These are phyloP conservation scores for Leccinum disarticulatum DNA, from an alignment of 768 basidiomycete species.

Conservation along the genomic window DNA sequence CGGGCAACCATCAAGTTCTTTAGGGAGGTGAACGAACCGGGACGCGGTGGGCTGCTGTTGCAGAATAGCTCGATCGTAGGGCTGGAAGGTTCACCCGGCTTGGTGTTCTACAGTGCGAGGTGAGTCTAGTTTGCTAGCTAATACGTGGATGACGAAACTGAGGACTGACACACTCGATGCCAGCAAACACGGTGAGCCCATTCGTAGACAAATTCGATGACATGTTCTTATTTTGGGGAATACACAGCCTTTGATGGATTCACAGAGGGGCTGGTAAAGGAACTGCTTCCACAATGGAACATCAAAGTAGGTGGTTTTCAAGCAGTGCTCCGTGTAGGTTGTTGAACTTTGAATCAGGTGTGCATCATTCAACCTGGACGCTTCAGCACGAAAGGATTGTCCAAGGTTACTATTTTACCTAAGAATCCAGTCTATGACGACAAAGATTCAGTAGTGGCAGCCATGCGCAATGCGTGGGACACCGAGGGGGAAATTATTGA, in stretches of 20 bases:
- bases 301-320: neutral
- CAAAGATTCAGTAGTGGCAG: neutral
- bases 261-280: neutral
- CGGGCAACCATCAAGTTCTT: slow-evolving; percentile 31
- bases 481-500: neutral
- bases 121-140: neutral
- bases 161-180: neutral
- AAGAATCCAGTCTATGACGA: neutral
- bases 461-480: neutral
- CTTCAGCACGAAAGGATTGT: neutral
- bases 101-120: neutral
- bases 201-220: too few species aligned
- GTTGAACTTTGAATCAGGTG: neutral
- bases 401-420: neutral
- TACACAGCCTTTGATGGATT: neutral
- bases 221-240: neutral
- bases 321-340: neutral
- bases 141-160: neutral
- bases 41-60: slow-evolving; percentile 22
- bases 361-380: neutral
- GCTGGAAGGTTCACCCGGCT: neutral
- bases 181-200: neutral
- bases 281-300: neutral
- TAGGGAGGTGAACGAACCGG: slow-evolving; percentile 35
- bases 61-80: neutral